phyloP scores from a whole-genome alignment of 2,329 filamentous ascomycete genomes.

The Aspergillus nomiae region DNA sequence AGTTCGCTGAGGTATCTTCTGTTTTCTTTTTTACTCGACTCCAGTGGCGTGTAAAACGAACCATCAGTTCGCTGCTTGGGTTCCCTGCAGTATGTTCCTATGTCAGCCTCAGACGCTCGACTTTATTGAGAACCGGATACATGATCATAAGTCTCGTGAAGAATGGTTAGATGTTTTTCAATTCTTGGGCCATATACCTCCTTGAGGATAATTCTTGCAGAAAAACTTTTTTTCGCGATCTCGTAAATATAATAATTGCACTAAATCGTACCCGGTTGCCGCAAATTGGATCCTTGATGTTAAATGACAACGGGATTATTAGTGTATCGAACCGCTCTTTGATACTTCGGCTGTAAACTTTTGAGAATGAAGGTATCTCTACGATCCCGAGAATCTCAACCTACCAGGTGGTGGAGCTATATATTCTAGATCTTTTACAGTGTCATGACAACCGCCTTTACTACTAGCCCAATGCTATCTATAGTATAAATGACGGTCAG shows the following conservation, averaged over 20 bases:
- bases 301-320: slow-evolving; percentile 28
- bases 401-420: slow-evolving; percentile 27
- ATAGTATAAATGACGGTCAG: slow-evolving; percentile 28
- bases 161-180: slow-evolving; percentile 16
- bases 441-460: slow-evolving; percentile 29
- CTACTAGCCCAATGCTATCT: slow-evolving; percentile 32
- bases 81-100: slow-evolving; percentile 12
- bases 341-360: slow-evolving; percentile 23
- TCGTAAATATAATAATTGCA: slow-evolving; percentile 18
- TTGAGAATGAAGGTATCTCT: slow-evolving; percentile 31
- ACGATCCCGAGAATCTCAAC: slow-evolving; percentile 27
- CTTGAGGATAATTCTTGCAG: slow-evolving; percentile 12
- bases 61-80: slow-evolving; percentile 13
- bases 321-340: slow-evolving; percentile 28
- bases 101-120: slow-evolving; percentile 5
- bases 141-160: slow-evolving; percentile 16
- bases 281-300: slow-evolving; percentile 35
- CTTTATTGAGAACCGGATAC: slow-evolving; percentile 13
- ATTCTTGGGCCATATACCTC: slow-evolving; percentile 10
- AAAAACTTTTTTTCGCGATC: slow-evolving; percentile 14
- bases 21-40: slow-evolving; percentile 9
- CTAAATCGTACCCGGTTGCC: slow-evolving; percentile 25
- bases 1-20: slow-evolving; percentile 11
- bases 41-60: slow-evolving; percentile 7
- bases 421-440: slow-evolving; percentile 28